Conservation (phyloP, 2,329 filamentous ascomycete species). For the Aspergillus sp. region DNA sequence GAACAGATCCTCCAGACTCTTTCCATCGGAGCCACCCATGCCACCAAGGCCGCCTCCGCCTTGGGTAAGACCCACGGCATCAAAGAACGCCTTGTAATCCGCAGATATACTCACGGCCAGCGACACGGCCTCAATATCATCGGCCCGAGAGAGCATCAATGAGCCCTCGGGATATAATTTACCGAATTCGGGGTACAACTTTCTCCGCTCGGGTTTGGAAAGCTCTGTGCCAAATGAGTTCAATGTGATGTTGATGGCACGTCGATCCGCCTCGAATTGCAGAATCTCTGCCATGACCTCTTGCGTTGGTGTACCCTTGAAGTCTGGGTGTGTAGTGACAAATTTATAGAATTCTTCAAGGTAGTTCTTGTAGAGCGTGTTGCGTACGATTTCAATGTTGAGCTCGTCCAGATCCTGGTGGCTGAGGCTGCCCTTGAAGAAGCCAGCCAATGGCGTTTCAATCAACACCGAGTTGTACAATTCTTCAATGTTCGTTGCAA, state of each 20-base stretch:
- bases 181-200: slow-evolving; percentile 91
- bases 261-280: slow-evolving; percentile 93
- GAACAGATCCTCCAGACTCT: slow-evolving; percentile 94
- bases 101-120: slow-evolving; percentile 88
- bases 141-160: slow-evolving; percentile 88
- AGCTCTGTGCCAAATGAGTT: slow-evolving; percentile 98
- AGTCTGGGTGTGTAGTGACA: slow-evolving; percentile 83
- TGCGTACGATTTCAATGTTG: slow-evolving; percentile 98
- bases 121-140: slow-evolving; percentile 90
- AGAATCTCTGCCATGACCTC: slow-evolving; percentile 96
- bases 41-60: slow-evolving; percentile 72
- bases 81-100: slow-evolving; percentile 96
- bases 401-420: slow-evolving; percentile 97
- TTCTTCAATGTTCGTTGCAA: slow-evolving; percentile 97
- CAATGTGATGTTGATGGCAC: slow-evolving; percentile 97
- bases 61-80: slow-evolving; percentile 78
- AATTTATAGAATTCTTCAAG: slow-evolving; percentile 96
- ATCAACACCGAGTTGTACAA: slow-evolving; percentile 97
- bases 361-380: slow-evolving; percentile 99
- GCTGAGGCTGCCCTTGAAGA: slow-evolving; percentile 95
- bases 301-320: slow-evolving; percentile 82
- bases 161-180: slow-evolving; percentile 91
- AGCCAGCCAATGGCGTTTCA: slow-evolving; percentile 91
- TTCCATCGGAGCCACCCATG: slow-evolving; percentile 76
- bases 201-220: slow-evolving; percentile 88